phyloP scores from a whole-genome alignment of 2,329 filamentous ascomycete species.

The Calonectria pauciramosa region DNA sequence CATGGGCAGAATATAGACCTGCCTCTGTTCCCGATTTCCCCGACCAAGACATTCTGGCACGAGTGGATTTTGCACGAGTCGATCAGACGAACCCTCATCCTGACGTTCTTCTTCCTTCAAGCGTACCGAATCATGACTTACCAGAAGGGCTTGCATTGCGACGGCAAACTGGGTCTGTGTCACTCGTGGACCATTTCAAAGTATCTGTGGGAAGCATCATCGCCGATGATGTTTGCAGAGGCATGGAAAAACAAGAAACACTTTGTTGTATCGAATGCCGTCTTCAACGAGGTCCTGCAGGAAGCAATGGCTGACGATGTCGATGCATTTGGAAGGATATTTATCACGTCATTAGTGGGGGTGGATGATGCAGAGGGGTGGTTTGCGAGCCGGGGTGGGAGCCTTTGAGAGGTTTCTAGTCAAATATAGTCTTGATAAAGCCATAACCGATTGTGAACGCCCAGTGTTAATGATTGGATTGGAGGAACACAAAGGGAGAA shows the following conservation, averaged over 20 bases:
- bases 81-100: slow-evolving; percentile 63
- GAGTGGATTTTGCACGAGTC: slow-evolving; percentile 68
- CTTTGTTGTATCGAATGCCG: slow-evolving; percentile 50
- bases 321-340: slow-evolving; percentile 58
- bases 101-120: slow-evolving; percentile 61
- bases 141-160: slow-evolving; percentile 42
- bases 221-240: slow-evolving; percentile 53
- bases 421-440: background rate
- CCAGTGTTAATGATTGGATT: background rate
- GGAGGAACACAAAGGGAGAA: background rate
- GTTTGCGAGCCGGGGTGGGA: slow-evolving; percentile 46
- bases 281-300: slow-evolving; percentile 45
- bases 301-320: slow-evolving; percentile 58
- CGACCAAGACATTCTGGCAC: slow-evolving; percentile 61
- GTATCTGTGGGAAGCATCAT: slow-evolving; percentile 54
- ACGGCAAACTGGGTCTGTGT: slow-evolving; percentile 47
- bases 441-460: no score
- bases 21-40: slow-evolving; percentile 53
- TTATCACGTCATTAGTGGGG: slow-evolving; percentile 49
- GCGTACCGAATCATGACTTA: slow-evolving; percentile 53
- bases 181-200: slow-evolving; percentile 57
- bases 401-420: background rate
- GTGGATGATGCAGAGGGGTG: slow-evolving; percentile 51
- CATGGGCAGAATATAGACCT: slow-evolving; percentile 38
- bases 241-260: slow-evolving; percentile 54